phyloP scores from a whole-genome alignment of 768 basidiomycete species.

The Cystofilobasidium macerans region DNA sequence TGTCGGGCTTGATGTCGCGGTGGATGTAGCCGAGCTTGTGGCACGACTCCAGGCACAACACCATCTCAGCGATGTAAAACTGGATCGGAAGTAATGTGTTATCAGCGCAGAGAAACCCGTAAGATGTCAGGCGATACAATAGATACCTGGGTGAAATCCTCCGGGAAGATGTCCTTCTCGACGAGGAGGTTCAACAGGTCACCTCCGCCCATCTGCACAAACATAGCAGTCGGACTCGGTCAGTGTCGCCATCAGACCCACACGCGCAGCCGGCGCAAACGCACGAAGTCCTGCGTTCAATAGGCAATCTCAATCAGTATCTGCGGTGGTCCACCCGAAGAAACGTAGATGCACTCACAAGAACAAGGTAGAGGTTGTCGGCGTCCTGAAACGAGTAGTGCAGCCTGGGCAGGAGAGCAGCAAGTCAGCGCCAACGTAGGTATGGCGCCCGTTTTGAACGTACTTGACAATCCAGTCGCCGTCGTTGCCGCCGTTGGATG shows the following conservation, averaged over 20 bases:
- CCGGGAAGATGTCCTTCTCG: slow-evolving; percentile 78
- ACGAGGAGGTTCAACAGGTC: slow-evolving; percentile 93
- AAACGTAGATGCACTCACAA: slow-evolving; percentile 33
- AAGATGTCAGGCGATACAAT: background rate
- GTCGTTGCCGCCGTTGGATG: slow-evolving; percentile 56
- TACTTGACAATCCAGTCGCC: slow-evolving; percentile 87
- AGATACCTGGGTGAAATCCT: slow-evolving; percentile 48
- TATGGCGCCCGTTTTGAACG: background rate
- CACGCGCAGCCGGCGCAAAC: too few relatives aligned
- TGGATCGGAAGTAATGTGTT: slow-evolving; percentile 35
- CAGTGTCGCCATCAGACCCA: too few relatives aligned
- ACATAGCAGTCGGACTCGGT: slow-evolving; percentile 28
- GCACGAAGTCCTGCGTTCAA: slow-evolving; percentile 35
- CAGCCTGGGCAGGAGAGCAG: slow-evolving; percentile 37
- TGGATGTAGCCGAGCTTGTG: slow-evolving; percentile 68
- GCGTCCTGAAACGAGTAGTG: slow-evolving; percentile 88
- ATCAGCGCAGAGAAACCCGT: background rate
- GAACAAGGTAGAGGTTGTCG: slow-evolving; percentile 85
- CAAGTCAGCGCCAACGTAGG: too few relatives aligned
- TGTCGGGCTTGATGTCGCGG: slow-evolving; percentile 77
- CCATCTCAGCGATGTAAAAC: slow-evolving; percentile 97
- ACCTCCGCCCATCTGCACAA: slow-evolving; percentile 90
- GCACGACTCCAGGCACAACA: slow-evolving; percentile 71
- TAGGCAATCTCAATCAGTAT: too few relatives aligned
- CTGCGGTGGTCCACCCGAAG: background rate